A percentile compares a stretch with the other conserved stretches of the same genome.
Conservation (phyloP, 2,329 filamentous ascomycete species). For the Emmonsia crescens region DNA sequence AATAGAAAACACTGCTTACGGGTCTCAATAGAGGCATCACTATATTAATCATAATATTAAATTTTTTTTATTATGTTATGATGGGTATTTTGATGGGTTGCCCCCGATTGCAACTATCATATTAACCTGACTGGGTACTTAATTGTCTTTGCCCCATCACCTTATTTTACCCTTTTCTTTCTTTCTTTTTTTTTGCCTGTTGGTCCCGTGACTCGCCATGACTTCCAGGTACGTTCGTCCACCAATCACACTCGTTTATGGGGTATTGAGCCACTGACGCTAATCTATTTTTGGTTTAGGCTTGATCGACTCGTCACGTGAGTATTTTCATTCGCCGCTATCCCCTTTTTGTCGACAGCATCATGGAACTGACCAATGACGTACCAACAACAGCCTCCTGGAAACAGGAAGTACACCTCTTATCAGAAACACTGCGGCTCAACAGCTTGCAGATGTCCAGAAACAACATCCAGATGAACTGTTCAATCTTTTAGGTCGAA, state of each 20-base stretch:
- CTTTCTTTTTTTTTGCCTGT: not conserved
- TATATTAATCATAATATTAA: not conserved
- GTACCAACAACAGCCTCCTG: conserved; percentile 54
- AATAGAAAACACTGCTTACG: not conserved
- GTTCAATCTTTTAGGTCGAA: conserved; percentile 84
- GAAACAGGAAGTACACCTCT: conserved; percentile 95
- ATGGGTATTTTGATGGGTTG: conserved; percentile 3
- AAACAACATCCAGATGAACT: conserved; percentile 96
- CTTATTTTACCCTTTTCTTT: not conserved
- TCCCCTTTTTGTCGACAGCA: not conserved
- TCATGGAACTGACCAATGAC: conserved; percentile 1
- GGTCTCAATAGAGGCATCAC: not conserved
- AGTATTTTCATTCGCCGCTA: conserved; percentile 33
- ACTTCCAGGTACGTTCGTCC: conserved; percentile 30
- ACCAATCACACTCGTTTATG: conserved; percentile 17
- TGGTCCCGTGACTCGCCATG: conserved; percentile 20
- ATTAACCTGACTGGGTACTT: not conserved
- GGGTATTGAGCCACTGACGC: no score
- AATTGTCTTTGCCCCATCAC: not conserved
- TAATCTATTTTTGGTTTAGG: conserved; percentile 39
- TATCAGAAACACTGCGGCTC: conserved; percentile 92
- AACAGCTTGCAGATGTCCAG: conserved; percentile 94
- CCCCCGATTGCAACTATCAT: not conserved
- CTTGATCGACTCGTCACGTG: conserved; percentile 80
- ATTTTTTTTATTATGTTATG: not conserved